Conservation (phyloP, 306 rosid genomes). For the Trifolium subterraneum region DNA sequence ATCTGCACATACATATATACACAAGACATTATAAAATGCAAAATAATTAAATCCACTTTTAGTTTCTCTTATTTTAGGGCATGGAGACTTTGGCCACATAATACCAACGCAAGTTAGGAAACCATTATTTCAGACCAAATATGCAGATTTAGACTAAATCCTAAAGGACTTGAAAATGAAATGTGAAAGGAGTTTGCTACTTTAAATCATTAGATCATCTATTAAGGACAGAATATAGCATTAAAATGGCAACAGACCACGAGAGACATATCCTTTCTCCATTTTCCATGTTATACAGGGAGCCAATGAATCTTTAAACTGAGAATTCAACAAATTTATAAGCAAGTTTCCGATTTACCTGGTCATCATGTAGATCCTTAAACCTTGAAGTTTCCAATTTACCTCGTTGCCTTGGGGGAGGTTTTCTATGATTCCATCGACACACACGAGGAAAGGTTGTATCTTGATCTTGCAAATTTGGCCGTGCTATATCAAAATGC, state of each 20-base stretch:
- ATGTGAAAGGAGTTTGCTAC: constrained; percentile 11
- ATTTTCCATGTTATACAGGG: constrained; percentile 1
- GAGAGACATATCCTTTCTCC: constrained; percentile 17
- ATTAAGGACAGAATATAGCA: constrained; percentile 17
- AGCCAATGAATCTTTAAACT: not conserved
- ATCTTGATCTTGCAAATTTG: constrained; percentile 47
- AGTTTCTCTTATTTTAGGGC: not conserved
- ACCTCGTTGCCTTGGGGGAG: constrained; percentile 48
- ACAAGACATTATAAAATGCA: constrained; percentile 22
- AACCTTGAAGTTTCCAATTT: constrained; percentile 50
- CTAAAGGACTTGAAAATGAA: constrained; percentile 8
- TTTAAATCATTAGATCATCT: constrained; percentile 32
- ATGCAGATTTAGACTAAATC: constrained; percentile 30
- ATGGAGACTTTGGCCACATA: not conserved
- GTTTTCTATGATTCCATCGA: constrained; percentile 59
- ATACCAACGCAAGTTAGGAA: not conserved
- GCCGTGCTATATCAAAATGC: constrained; percentile 67
- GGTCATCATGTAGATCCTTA: constrained; percentile 55
- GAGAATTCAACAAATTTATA: constrained; percentile 5
- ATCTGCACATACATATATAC: constrained; percentile 43
- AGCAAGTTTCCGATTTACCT: constrained; percentile 48
- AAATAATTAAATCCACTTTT: constrained; percentile 38
- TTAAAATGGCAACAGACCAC: not conserved
- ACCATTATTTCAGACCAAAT: constrained; percentile 26
- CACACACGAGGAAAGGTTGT: constrained; percentile 60